Evolutionary conservation across 768 basidiomycete species (phyloP).

Genomic region (Collybia sordida): DNA sequence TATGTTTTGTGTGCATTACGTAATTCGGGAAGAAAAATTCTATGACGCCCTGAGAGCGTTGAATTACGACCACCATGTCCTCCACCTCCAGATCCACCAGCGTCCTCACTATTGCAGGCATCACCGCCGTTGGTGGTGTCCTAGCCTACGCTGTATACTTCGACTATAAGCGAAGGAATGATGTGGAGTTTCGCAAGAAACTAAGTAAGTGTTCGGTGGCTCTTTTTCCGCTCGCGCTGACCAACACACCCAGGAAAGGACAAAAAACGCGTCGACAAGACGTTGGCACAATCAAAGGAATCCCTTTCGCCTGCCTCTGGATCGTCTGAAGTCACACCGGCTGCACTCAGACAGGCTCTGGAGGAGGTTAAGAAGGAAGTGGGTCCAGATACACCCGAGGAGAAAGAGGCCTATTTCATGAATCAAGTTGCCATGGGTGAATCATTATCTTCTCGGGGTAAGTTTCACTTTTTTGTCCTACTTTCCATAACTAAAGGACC

Average conservation of each 20-base stretch:
- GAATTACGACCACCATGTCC: constrained; percentile 16
- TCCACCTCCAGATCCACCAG: constrained; percentile 40
- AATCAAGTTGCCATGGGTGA: constrained; percentile 86
- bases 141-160: constrained; percentile 91
- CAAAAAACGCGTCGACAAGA: constrained; percentile 84
- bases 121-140: constrained; percentile 55
- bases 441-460: constrained; percentile 75
- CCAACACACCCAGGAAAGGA: constrained; percentile 71
- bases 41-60: background rate
- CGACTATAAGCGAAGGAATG: constrained; percentile 91
- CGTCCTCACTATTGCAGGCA: constrained; percentile 44
- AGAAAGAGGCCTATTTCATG: constrained; percentile 91
- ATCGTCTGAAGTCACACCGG: constrained; percentile 36
- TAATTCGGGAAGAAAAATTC: constrained; percentile 13
- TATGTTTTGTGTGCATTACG: constrained; percentile 11
- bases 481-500: constrained; percentile 1
- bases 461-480: constrained; percentile 17
- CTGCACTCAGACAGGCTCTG: constrained; percentile 63
- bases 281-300: constrained; percentile 49
- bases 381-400: constrained; percentile 64
- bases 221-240: constrained; percentile 10
- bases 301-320: constrained; percentile 20
- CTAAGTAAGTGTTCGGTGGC: constrained; percentile 59
- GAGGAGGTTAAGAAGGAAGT: constrained; percentile 69
- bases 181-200: constrained; percentile 82